These are phyloP conservation scores for Yamadazyma atmosphaerica DNA, from an alignment of 1,139 yeast genomes.

Conservation along the genomic window DNA sequence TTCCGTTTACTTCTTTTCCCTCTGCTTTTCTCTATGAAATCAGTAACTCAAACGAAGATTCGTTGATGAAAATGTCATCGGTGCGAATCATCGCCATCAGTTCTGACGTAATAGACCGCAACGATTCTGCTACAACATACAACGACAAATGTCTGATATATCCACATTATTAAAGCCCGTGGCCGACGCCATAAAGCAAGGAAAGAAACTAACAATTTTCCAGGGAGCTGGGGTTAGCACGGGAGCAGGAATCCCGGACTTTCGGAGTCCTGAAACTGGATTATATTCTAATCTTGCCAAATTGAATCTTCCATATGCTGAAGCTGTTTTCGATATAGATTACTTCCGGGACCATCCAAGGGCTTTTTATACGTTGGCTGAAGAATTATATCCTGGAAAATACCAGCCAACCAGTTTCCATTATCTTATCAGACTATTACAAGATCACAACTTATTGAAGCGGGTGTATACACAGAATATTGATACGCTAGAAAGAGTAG, in stretches of 20 bases:
- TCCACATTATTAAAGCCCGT: slow-evolving; percentile 16
- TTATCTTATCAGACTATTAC: slow-evolving; percentile 62
- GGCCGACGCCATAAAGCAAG: slow-evolving; percentile 22
- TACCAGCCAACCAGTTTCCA: slow-evolving; percentile 84
- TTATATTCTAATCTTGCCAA: slow-evolving; percentile 77
- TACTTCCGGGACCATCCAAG: slow-evolving; percentile 73
- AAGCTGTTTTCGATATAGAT: slow-evolving; percentile 91
- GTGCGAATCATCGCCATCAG: too few relatives aligned
- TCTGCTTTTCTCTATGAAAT: too few relatives aligned
- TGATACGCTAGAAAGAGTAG: slow-evolving; percentile 84
- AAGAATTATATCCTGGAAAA: slow-evolving; percentile 85
- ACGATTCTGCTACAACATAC: not conserved
- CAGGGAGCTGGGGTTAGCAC: slow-evolving; percentile 96
- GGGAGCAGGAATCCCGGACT: slow-evolving; percentile 92
- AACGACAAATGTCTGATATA: not conserved
- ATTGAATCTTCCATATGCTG: slow-evolving; percentile 83
- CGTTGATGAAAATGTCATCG: too few relatives aligned
- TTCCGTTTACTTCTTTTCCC: too few relatives aligned
- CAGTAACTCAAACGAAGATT: too few relatives aligned
- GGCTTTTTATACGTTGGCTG: slow-evolving; percentile 83
- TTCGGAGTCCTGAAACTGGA: slow-evolving; percentile 90
- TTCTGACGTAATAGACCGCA: too few relatives aligned
- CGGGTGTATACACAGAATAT: slow-evolving; percentile 90
- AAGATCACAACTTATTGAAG: slow-evolving; percentile 58
- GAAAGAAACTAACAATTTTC: slow-evolving; percentile 45